phyloP scores from a whole-genome alignment of 2,329 filamentous ascomycete genomes.

The Fusarium dlaminii region DNA sequence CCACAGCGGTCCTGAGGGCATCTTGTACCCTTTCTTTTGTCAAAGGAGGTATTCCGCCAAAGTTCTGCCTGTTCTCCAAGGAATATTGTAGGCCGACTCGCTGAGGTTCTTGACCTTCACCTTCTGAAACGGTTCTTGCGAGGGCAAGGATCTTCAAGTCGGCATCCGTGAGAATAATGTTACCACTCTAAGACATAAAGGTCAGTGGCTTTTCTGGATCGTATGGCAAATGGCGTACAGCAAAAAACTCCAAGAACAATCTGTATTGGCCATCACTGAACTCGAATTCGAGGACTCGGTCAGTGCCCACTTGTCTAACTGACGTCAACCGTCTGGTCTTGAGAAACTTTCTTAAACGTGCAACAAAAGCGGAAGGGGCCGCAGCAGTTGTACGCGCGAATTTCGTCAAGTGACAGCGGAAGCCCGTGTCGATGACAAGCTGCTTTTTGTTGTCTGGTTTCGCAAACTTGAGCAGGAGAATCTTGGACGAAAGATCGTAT shows the following conservation, averaged over 20 bases:
- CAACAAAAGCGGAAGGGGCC: conserved; percentile 85
- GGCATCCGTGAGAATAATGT: conserved; percentile 89
- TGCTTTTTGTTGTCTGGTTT: conserved; percentile 91
- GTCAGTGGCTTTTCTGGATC: not conserved
- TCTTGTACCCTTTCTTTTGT: conserved; percentile 76
- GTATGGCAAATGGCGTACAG: conserved; percentile 52
- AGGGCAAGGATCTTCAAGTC: conserved; percentile 85
- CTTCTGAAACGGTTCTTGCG: conserved; percentile 81
- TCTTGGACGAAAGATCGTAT: conserved; percentile 95
- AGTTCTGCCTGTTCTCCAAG: conserved; percentile 85
- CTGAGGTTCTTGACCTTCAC: conserved; percentile 85
- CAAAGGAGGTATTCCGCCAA: conserved; percentile 75
- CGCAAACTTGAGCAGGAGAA: conserved; percentile 94
- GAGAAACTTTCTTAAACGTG: conserved; percentile 84
- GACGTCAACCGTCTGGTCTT: conserved; percentile 86
- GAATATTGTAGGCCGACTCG: conserved; percentile 81
- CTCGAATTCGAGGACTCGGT: conserved; percentile 89
- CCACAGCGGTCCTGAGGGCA: conserved; percentile 73
- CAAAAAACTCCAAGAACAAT: conserved; percentile 94
- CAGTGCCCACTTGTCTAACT: conserved; percentile 87
- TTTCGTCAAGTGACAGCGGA: conserved; percentile 92
- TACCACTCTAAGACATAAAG: conserved; percentile 69
- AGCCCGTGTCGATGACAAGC: conserved; percentile 91
- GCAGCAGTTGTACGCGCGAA: conserved; percentile 89
- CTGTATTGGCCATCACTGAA: conserved; percentile 93